A percentile compares a stretch with the other conserved stretches of the same genome.
These are phyloP conservation scores for Phyllosticta capitalensis DNA, from an alignment of 2,329 filamentous ascomycete genomes.

Conservation along the genomic window DNA sequence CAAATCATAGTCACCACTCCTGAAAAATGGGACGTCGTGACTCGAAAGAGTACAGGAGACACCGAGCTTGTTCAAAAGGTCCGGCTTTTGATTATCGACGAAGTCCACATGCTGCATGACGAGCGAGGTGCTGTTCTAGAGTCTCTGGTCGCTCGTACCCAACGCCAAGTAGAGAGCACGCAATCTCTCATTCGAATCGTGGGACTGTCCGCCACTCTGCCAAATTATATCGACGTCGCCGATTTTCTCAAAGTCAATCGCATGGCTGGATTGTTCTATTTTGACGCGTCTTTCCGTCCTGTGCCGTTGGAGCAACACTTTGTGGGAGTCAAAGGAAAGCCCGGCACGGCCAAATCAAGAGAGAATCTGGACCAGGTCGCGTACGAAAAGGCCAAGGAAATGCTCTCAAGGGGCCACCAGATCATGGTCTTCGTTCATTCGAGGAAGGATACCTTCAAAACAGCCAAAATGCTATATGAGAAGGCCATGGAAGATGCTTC, in stretches of 20 bases:
- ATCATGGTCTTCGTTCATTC: constrained; percentile 99
- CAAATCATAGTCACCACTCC: constrained; percentile 98
- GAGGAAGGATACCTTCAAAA: constrained; percentile 82
- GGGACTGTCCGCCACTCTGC: constrained; percentile 87
- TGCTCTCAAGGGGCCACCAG: constrained; percentile 87
- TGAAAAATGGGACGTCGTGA: constrained; percentile 99
- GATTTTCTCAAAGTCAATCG: constrained; percentile 96
- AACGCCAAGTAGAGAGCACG: constrained; percentile 94
- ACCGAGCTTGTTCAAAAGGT: constrained; percentile 98
- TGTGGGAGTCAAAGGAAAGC: constrained; percentile 87
- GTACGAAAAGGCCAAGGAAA: constrained; percentile 90
- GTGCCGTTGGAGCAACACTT: constrained; percentile 97
- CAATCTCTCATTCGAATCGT: constrained; percentile 95
- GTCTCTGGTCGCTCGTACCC: constrained; percentile 86
- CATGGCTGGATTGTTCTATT: constrained; percentile 88
- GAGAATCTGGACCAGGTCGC: constrained; percentile 82
- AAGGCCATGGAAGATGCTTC: constrained; percentile 76
- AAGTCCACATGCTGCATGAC: constrained; percentile 99
- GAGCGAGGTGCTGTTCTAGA: constrained; percentile 94
- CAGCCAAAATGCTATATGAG: constrained; percentile 75
- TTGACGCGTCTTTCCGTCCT: constrained; percentile 89
- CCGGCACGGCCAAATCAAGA: constrained; percentile 67
- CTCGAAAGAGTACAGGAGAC: constrained; percentile 91
- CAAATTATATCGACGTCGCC: constrained; percentile 93
- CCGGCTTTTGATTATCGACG: constrained; percentile 89